Conservation (phyloP, 2,329 filamentous ascomycete genomes). For the Neopestalotiopsis rosae region DNA sequence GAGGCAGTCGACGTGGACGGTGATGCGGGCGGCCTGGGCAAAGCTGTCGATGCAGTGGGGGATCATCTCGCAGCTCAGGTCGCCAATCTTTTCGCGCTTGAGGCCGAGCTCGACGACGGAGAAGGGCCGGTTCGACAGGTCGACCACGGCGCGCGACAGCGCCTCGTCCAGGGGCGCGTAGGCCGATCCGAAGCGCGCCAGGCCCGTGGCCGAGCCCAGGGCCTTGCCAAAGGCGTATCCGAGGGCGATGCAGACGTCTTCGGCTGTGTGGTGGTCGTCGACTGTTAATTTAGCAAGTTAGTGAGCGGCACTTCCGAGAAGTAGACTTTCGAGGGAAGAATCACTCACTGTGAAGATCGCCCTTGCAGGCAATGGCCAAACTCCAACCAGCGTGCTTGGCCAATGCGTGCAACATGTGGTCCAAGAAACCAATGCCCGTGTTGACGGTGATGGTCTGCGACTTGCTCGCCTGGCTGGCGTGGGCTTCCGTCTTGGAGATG, state of each 20-base stretch:
- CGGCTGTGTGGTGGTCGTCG: conserved; percentile 97
- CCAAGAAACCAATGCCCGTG: conserved; percentile 96
- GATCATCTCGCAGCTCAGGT: conserved; percentile 94
- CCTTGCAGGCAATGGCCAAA: conserved; percentile 79
- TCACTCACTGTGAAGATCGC: conserved; percentile 83
- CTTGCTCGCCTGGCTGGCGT: conserved; percentile 84
- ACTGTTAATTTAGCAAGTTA: conserved; percentile 55
- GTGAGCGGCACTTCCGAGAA: background rate
- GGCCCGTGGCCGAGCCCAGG: conserved; percentile 77
- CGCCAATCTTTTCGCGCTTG: conserved; percentile 90
- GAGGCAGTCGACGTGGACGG: conserved; percentile 93
- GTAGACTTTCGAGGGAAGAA: background rate
- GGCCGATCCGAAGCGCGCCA: conserved; percentile 89
- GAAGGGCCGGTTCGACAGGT: conserved; percentile 91
- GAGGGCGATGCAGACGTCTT: conserved; percentile 92
- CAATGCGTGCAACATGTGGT: conserved; percentile 98
- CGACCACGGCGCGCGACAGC: conserved; percentile 89
- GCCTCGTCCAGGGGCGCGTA: conserved; percentile 96
- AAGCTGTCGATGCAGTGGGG: conserved; percentile 95
- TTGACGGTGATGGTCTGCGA: conserved; percentile 86
- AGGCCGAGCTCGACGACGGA: conserved; percentile 83
- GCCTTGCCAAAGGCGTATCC: conserved; percentile 84
- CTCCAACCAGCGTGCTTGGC: conserved; percentile 97
- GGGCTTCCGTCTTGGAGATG: conserved; percentile 60
- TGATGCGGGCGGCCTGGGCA: conserved; percentile 86